These are phyloP conservation scores for Annulohypoxylon nitens DNA, from an alignment of 495 filamentous ascomycete genomes.

Conservation along the genomic window DNA sequence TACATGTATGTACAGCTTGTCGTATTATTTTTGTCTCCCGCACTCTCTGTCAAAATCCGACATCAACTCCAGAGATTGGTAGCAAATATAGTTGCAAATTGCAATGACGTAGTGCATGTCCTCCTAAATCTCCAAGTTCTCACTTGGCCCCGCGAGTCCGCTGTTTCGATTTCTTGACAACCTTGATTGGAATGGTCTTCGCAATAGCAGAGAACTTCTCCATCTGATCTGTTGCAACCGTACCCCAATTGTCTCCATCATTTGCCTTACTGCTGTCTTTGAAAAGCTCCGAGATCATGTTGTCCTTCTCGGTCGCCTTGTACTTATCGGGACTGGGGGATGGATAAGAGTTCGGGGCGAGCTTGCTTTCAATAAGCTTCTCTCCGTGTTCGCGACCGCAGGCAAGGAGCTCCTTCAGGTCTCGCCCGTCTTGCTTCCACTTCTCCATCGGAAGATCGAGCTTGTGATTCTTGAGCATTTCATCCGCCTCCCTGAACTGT, in stretches of 20 bases:
- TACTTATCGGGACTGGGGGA: constrained; percentile 30
- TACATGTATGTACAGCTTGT: too few species aligned
- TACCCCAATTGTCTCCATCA: constrained; percentile 53
- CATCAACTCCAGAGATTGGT: background rate
- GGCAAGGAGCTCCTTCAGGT: constrained; percentile 51
- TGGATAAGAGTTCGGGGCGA: constrained; percentile 40
- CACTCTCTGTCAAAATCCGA: background rate
- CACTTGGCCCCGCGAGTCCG: background rate
- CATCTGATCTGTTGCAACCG: constrained; percentile 51
- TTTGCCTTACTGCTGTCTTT: constrained; percentile 45
- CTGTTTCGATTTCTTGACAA: background rate
- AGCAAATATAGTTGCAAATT: background rate
- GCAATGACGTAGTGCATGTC: background rate
- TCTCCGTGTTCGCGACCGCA: constrained; percentile 53
- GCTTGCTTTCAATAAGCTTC: constrained; percentile 51
- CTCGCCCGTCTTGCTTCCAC: constrained; percentile 55
- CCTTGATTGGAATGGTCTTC: constrained; percentile 46
- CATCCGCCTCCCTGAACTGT: constrained; percentile 46
- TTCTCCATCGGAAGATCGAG: constrained; percentile 44
- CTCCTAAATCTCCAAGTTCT: constrained; percentile 1
- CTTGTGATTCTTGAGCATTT: constrained; percentile 40
- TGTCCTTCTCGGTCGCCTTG: constrained; percentile 48
- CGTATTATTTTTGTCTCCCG: too few species aligned
- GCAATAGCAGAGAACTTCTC: constrained; percentile 52
- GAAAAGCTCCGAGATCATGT: constrained; percentile 52